Evolutionary conservation across 768 basidiomycete genomes (phyloP).

Genomic region (Termitomyces eurrhizus): DNA sequence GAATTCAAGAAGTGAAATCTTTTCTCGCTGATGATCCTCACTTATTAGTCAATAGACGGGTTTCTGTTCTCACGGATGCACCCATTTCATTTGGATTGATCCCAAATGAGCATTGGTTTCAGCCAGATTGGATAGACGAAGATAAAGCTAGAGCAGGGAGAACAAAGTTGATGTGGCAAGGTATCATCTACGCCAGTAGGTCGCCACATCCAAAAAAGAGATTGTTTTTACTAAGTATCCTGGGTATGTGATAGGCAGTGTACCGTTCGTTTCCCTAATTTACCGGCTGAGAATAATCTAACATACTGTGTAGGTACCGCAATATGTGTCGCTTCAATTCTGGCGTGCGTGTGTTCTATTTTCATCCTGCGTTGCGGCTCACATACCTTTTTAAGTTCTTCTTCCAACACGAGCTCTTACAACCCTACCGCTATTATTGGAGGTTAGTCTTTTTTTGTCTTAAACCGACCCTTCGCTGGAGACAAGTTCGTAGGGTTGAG

Average conservation of each 20-base stretch:
- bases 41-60: slow-evolving; percentile 13
- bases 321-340: slow-evolving; percentile 98
- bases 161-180: slow-evolving; percentile 56
- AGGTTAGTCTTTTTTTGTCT: slow-evolving; percentile 28
- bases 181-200: slow-evolving; percentile 59
- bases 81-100: slow-evolving; percentile 70
- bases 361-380: not conserved
- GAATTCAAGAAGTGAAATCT: slow-evolving; percentile 59
- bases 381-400: slow-evolving; percentile 54
- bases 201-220: not conserved
- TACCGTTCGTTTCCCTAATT: slow-evolving; percentile 47
- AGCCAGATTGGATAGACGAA: slow-evolving; percentile 81
- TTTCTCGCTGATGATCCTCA: not conserved
- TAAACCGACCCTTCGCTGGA: not conserved
- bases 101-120: slow-evolving; percentile 70
- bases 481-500: slow-evolving; percentile 55
- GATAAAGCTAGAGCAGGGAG: slow-evolving; percentile 55
- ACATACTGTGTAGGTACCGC: slow-evolving; percentile 52
- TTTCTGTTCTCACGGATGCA: slow-evolving; percentile 52
- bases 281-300: not conserved
- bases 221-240: slow-evolving; percentile 6
- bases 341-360: slow-evolving; percentile 49
- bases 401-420: slow-evolving; percentile 73
- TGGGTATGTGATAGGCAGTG: slow-evolving; percentile 47
- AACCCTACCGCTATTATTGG: slow-evolving; percentile 85